phyloP scores from a whole-genome alignment of 2,329 filamentous ascomycete species.

The Pseudocercospora vitis region DNA sequence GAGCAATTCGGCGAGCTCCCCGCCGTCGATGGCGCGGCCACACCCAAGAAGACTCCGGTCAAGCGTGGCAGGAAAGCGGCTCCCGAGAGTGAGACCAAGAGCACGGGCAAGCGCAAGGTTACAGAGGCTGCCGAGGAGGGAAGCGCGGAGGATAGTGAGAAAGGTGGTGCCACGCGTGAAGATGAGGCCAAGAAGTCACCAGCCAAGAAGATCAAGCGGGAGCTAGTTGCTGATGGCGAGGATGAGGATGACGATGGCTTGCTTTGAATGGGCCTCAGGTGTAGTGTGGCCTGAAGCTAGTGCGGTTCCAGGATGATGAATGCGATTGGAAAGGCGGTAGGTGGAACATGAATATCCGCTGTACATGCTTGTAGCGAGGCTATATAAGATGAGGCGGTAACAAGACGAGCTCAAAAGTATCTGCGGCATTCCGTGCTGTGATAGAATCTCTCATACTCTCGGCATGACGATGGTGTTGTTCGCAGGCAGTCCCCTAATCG shows the following conservation, averaged over 20 bases:
- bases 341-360: too few relatives aligned
- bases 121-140: constrained; percentile 3
- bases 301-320: too few relatives aligned
- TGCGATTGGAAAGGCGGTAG: neutral
- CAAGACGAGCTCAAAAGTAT: too few relatives aligned
- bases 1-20: constrained; percentile 22
- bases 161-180: constrained; percentile 13
- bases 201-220: constrained; percentile 13
- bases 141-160: constrained; percentile 15
- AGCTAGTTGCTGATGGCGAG: constrained; percentile 17
- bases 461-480: too few relatives aligned
- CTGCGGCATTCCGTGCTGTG: too few relatives aligned
- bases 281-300: too few relatives aligned
- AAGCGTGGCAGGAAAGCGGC: constrained; percentile 21
- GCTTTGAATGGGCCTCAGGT: neutral
- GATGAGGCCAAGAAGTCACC: neutral
- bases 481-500: too few relatives aligned
- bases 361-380: too few relatives aligned
- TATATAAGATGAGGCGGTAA: too few relatives aligned
- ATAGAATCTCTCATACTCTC: too few relatives aligned
- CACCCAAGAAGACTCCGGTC: constrained; percentile 18
- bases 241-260: neutral
- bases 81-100: constrained; percentile 16
- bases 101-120: constrained; percentile 23
- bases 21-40: constrained; percentile 11